Percentiles rank a stretch among this genome's conserved stretches.
phyloP scores from a whole-genome alignment of 2,329 filamentous ascomycete species.

The Aspergillus novofumigatus region DNA sequence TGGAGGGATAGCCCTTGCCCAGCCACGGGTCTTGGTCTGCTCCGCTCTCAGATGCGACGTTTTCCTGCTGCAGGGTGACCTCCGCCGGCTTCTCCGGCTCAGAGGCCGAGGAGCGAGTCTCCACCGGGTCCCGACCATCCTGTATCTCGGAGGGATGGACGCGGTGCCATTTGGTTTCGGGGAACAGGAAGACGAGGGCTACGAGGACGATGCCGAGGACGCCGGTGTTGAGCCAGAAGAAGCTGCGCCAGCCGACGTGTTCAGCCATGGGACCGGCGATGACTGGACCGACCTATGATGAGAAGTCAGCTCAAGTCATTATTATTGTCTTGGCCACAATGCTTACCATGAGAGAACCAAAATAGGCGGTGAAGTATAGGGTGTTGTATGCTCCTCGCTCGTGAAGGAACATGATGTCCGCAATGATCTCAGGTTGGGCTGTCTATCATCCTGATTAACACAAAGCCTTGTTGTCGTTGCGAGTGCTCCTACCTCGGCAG shows the following conservation, averaged over 20 bases:
- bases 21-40: constrained; percentile 49
- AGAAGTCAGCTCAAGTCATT: too few relatives aligned
- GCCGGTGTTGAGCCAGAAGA: constrained; percentile 63
- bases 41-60: constrained; percentile 17
- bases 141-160: constrained; percentile 25
- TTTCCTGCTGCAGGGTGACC: constrained; percentile 6
- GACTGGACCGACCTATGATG: constrained; percentile 44
- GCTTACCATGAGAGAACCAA: constrained; percentile 56
- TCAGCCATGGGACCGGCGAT: constrained; percentile 59
- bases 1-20: constrained; percentile 52
- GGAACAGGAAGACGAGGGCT: constrained; percentile 57
- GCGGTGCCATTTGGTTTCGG: constrained; percentile 60
- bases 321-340: too few relatives aligned
- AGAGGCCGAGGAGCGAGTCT: not conserved
- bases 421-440: constrained; percentile 59
- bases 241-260: constrained; percentile 56
- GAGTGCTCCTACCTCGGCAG: constrained; percentile 45
- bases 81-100: constrained; percentile 15
- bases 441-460: constrained; percentile 35
- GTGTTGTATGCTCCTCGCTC: constrained; percentile 61
- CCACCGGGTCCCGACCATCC: not conserved
- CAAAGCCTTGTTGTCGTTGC: not conserved
- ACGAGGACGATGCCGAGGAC: constrained; percentile 49
- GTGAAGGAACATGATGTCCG: constrained; percentile 62
- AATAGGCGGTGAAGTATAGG: constrained; percentile 59